Conservation (phyloP, 495 filamentous ascomycete species). For the Penicillium canariense region DNA sequence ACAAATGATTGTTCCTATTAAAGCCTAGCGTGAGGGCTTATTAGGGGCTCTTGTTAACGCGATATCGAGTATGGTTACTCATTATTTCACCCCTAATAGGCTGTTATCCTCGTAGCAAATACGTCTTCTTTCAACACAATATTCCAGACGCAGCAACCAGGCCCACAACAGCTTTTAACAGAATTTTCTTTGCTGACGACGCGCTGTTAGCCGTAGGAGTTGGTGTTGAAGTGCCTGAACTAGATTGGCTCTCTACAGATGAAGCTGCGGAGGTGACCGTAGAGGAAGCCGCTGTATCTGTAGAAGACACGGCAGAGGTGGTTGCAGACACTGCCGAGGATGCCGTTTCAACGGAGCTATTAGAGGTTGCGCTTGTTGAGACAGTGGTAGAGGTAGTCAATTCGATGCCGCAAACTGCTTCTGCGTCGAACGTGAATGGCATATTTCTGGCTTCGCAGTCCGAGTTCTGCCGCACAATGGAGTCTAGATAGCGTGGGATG, state of each 20-base stretch:
- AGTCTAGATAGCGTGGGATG: neutral
- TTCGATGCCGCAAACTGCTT: constrained; percentile 1
- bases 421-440: constrained; percentile 1
- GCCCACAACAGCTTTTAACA: neutral
- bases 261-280: neutral
- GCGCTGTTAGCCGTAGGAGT: constrained; percentile 1
- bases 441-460: constrained; percentile 4
- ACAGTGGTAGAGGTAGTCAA: neutral
- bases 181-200: neutral
- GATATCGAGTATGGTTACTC: neutral
- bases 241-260: neutral
- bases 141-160: neutral
- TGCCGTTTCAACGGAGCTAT: neutral
- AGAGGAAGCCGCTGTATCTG: neutral
- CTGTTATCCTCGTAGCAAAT: neutral
- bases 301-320: neutral
- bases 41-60: too few species aligned
- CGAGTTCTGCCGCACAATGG: neutral
- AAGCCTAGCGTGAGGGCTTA: too few species aligned
- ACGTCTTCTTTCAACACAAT: neutral
- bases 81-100: too few species aligned
- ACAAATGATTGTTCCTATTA: too few species aligned
- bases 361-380: neutral
- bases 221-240: neutral
- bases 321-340: neutral